These are phyloP conservation scores for Endothia cerciana DNA, from an alignment of 2,329 filamentous ascomycete species.

Conservation along the genomic window DNA sequence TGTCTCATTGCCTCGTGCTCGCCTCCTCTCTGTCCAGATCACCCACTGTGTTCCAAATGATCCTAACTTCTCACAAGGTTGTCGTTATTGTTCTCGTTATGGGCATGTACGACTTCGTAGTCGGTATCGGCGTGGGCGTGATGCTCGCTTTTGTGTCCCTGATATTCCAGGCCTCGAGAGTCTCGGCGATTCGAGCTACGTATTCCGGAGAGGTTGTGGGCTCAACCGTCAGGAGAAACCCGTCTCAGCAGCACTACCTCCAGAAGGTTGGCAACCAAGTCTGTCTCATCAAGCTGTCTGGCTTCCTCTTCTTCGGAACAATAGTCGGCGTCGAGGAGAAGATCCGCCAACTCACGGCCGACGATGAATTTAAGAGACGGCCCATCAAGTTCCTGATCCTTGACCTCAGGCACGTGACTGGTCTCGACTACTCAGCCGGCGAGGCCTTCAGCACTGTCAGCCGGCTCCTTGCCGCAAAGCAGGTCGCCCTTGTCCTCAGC, in stretches of 20 bases:
- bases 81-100: conserved; percentile 90
- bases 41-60: background rate
- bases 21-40: background rate
- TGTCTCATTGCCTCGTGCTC: no score
- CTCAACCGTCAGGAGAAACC: conserved; percentile 90
- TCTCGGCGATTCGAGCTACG: conserved; percentile 86
- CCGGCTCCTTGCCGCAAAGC: conserved; percentile 75
- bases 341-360: conserved; percentile 80
- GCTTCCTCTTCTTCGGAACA: conserved; percentile 97
- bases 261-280: conserved; percentile 86
- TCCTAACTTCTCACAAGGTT: conserved; percentile 51
- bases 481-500: conserved; percentile 80
- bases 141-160: conserved; percentile 88
- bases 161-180: conserved; percentile 86
- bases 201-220: conserved; percentile 88
- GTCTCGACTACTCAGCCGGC: conserved; percentile 93
- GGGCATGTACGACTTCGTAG: conserved; percentile 95
- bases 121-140: conserved; percentile 90
- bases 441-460: conserved; percentile 95
- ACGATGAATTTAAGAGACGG: conserved; percentile 74
- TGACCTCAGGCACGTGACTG: conserved; percentile 86
- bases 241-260: conserved; percentile 84
- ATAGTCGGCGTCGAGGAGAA: conserved; percentile 94
- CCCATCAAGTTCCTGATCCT: conserved; percentile 90
- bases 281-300: conserved; percentile 86